phyloP scores from a whole-genome alignment of 2,329 filamentous ascomycete species.

The Claviceps purpurea region DNA sequence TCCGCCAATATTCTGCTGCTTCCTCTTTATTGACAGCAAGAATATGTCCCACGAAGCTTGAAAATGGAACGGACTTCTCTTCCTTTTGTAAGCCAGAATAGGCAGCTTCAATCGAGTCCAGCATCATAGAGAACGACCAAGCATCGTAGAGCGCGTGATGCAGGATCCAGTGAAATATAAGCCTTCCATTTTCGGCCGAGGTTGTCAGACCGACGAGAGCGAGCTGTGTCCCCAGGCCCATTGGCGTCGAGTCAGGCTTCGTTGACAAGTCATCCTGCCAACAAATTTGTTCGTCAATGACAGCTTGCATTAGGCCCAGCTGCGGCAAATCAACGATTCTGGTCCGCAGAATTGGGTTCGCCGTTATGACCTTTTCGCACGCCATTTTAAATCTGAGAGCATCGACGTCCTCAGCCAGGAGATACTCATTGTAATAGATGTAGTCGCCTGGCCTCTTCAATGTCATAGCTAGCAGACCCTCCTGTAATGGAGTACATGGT shows the following conservation, averaged over 20 bases:
- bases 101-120: constrained; percentile 18
- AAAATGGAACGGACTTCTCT: constrained; percentile 13
- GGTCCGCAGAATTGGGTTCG: constrained; percentile 25
- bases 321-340: constrained; percentile 29
- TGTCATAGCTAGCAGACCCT: constrained; percentile 24
- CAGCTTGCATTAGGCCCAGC: constrained; percentile 29
- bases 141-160: constrained; percentile 40
- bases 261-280: constrained; percentile 9
- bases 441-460: constrained; percentile 20
- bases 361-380: constrained; percentile 5
- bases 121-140: constrained; percentile 28
- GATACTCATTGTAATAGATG: constrained; percentile 11
- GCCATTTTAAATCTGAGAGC: constrained; percentile 4
- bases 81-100: constrained; percentile 1
- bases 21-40: background rate
- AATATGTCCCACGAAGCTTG: constrained; percentile 13
- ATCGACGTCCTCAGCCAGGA: constrained; percentile 4
- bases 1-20: background rate
- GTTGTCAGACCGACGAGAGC: constrained; percentile 23
- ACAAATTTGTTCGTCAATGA: constrained; percentile 22
- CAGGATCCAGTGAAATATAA: constrained; percentile 20
- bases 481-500: constrained; percentile 26
- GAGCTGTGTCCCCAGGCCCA: constrained; percentile 26
- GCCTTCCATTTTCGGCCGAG: constrained; percentile 21
- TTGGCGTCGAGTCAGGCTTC: constrained; percentile 5